Percentiles rank a stretch among this genome's conserved stretches.
Conservation (phyloP, 164 flowering plant genomes). For the Chimonanthus salicifolius region DNA sequence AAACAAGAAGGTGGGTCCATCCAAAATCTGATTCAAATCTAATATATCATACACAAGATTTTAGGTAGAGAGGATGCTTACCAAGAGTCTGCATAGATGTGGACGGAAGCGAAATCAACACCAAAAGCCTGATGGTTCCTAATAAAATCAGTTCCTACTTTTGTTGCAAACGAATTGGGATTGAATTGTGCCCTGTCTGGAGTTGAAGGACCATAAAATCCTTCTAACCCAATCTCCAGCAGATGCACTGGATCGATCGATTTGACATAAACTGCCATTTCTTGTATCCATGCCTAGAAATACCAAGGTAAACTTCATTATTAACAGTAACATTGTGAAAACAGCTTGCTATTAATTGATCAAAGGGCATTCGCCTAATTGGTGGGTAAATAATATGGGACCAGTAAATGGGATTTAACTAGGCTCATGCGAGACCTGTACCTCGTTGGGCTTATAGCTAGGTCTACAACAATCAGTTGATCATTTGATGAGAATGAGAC, state of each 20-base stretch:
- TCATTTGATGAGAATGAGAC: too few relatives aligned
- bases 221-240: slow-evolving; percentile 80
- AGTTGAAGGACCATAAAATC: slow-evolving; percentile 83
- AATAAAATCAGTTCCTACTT: slow-evolving; percentile 88
- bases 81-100: slow-evolving; percentile 84
- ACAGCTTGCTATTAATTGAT: background rate
- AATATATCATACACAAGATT: background rate
- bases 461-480: too few relatives aligned
- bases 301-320: background rate
- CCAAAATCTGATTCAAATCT: background rate
- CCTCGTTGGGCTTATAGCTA: too few relatives aligned
- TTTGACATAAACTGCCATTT: slow-evolving; percentile 78
- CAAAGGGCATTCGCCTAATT: background rate
- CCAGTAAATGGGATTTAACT: background rate
- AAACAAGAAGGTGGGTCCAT: background rate
- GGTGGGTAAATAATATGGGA: background rate
- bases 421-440: too few relatives aligned
- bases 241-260: slow-evolving; percentile 72
- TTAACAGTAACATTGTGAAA: background rate
- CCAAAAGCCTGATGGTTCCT: slow-evolving; percentile 74
- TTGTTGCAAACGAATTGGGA: slow-evolving; percentile 65
- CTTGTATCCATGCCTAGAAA: slow-evolving; percentile 68
- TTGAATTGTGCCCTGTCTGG: slow-evolving; percentile 56
- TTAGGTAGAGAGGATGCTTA: slow-evolving; percentile 18
- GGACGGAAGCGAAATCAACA: slow-evolving; percentile 88